Conservation (phyloP, 1,284 basidiomycete genomes). For the Tilletia walkeri region DNA sequence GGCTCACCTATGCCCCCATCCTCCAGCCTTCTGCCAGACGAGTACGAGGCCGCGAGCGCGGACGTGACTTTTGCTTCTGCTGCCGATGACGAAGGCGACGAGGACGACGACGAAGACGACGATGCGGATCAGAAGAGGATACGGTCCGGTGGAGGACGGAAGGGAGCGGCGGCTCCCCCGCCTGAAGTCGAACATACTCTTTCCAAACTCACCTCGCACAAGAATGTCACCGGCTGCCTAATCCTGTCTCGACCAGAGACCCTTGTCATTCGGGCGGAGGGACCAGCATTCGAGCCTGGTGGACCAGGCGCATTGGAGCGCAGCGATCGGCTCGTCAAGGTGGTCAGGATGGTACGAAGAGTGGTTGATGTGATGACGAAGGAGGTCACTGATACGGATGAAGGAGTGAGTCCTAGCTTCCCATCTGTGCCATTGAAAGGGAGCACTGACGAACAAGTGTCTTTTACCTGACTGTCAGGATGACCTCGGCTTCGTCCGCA, state of each 20-base stretch:
- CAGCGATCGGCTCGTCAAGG: slow-evolving; percentile 36
- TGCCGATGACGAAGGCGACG: neutral
- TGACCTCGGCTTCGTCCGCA: slow-evolving; percentile 42
- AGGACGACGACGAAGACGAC: neutral
- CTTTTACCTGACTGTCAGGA: slow-evolving; percentile 27
- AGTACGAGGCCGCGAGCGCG: slow-evolving; percentile 11
- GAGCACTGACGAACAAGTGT: no score
- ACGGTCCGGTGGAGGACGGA: neutral
- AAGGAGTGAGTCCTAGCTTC: slow-evolving; percentile 23
- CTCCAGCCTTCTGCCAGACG: slow-evolving; percentile 22
- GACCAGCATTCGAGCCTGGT: slow-evolving; percentile 52
- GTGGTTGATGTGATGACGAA: slow-evolving; percentile 28
- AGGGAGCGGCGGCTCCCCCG: slow-evolving; percentile 30
- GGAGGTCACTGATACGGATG: slow-evolving; percentile 34
- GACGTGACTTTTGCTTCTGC: slow-evolving; percentile 17
- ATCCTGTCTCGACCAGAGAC: slow-evolving; percentile 44
- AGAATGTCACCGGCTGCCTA: slow-evolving; percentile 40
- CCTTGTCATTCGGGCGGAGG: slow-evolving; percentile 46
- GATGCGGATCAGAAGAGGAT: neutral
- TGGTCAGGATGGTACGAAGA: slow-evolving; percentile 38
- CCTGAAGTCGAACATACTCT: slow-evolving; percentile 48
- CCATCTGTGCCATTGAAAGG: no score
- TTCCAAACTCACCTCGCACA: slow-evolving; percentile 40
- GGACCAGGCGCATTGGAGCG: slow-evolving; percentile 39
- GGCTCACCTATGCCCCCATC: slow-evolving; percentile 41